Conservation (phyloP, 805 yeast species). For the Candida rishiriensis region DNA sequence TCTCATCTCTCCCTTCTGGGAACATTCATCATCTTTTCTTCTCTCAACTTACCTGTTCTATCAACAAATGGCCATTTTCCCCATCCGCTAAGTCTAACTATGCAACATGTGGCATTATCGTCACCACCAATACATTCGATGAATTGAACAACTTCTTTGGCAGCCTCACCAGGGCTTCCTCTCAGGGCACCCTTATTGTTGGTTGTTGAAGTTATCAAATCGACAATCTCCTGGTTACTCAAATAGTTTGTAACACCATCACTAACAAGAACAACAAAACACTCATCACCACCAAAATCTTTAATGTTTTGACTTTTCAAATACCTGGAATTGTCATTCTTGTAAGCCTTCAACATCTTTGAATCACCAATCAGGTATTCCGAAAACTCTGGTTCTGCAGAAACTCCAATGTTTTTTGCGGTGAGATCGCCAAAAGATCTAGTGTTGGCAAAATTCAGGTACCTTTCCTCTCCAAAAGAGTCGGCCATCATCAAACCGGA, state of each 20-base stretch:
- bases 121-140: conserved; percentile 86
- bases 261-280: conserved; percentile 73
- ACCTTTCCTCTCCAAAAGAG: conserved; percentile 90
- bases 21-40: conserved; percentile 44
- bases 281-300: conserved; percentile 76
- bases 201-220: conserved; percentile 67
- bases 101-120: conserved; percentile 92
- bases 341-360: conserved; percentile 31
- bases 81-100: conserved; percentile 83
- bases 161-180: conserved; percentile 83
- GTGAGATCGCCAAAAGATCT: conserved; percentile 86
- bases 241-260: conserved; percentile 85
- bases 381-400: conserved; percentile 87
- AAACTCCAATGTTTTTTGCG: conserved; percentile 78
- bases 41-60: conserved; percentile 78
- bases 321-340: conserved; percentile 17
- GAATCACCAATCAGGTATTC: conserved; percentile 67
- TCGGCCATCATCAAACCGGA: conserved; percentile 71
- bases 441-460: conserved; percentile 78
- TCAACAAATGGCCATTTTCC: conserved; percentile 86
- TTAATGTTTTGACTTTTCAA: conserved; percentile 19
- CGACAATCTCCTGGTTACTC: conserved; percentile 89
- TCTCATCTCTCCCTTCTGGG: conserved; percentile 15
- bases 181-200: conserved; percentile 57
- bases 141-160: conserved; percentile 78